phyloP scores from a whole-genome alignment of 495 filamentous ascomycete genomes.

The Xylaria longipes region DNA sequence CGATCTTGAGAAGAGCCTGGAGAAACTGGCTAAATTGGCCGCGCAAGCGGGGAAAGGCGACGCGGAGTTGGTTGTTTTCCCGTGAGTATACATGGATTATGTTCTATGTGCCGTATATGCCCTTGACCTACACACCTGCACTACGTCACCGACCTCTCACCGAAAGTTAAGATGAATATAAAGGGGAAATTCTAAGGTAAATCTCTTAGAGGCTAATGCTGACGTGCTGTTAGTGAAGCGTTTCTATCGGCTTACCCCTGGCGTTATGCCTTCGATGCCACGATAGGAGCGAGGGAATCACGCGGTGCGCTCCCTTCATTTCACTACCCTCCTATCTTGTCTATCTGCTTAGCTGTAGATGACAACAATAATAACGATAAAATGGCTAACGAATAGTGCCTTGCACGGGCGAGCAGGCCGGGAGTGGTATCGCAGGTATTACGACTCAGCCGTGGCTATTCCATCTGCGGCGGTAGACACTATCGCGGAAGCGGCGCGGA shows the following conservation, averaged over 20 bases:
- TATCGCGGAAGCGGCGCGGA: slow-evolving; percentile 42
- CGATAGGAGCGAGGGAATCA: slow-evolving; percentile 48
- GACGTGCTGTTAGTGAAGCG: slow-evolving; percentile 37
- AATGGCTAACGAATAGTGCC: not conserved
- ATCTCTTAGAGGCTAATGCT: not conserved
- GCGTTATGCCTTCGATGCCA: slow-evolving; percentile 52
- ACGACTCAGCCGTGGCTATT: slow-evolving; percentile 45
- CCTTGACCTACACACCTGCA: not conserved
- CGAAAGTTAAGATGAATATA: not conserved
- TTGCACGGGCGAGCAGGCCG: slow-evolving; percentile 34
- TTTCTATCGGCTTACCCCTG: slow-evolving; percentile 53
- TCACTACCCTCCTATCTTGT: not conserved
- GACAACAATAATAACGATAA: not conserved
- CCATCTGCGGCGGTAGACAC: slow-evolving; percentile 45
- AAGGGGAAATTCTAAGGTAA: not conserved
- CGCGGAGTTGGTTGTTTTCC: slow-evolving; percentile 58
- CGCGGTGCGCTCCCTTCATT: slow-evolving; percentile 38
- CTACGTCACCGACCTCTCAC: not conserved
- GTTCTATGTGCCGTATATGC: not conserved
- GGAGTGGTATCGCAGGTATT: slow-evolving; percentile 51
- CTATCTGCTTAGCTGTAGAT: not conserved
- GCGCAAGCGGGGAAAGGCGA: slow-evolving; percentile 47
- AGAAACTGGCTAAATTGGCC: slow-evolving; percentile 47
- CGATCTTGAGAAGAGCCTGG: slow-evolving; percentile 45
- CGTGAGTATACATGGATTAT: slow-evolving; percentile 28